Evolutionary conservation across 768 basidiomycete genomes (phyloP).

Genomic region (Butyriboletus loyo): DNA sequence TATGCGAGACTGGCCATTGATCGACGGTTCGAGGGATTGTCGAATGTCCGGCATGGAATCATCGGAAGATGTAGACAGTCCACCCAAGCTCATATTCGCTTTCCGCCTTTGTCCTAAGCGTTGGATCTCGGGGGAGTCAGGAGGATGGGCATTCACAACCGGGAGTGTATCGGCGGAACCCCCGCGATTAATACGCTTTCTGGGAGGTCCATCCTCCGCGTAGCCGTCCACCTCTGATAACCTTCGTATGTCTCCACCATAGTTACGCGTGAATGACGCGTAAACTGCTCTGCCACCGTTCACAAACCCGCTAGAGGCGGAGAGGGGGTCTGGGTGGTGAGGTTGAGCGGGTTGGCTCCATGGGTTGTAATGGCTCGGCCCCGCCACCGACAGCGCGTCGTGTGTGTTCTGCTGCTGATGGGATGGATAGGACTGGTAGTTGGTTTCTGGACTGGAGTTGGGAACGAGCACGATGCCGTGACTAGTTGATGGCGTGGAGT

Average conservation of each 20-base stretch:
- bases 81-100: constrained; percentile 35
- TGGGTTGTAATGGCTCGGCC: constrained; percentile 34
- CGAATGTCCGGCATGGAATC: constrained; percentile 58
- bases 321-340: constrained; percentile 50
- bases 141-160: constrained; percentile 21
- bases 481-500: constrained; percentile 39
- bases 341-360: constrained; percentile 37
- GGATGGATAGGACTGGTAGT: constrained; percentile 38
- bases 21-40: constrained; percentile 41
- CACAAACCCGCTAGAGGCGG: constrained; percentile 56
- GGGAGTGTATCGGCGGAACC: constrained; percentile 35
- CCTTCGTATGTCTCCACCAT: constrained; percentile 36
- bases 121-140: constrained; percentile 59
- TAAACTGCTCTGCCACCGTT: constrained; percentile 39
- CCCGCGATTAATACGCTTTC: constrained; percentile 66
- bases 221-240: constrained; percentile 38
- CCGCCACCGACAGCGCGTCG: constrained; percentile 45
- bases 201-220: constrained; percentile 60
- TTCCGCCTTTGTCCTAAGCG: constrained; percentile 50
- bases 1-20: constrained; percentile 45
- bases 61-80: constrained; percentile 61
- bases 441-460: constrained; percentile 59
- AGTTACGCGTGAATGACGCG: constrained; percentile 53
- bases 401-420: constrained; percentile 35
- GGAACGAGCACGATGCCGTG: constrained; percentile 68